Evolutionary conservation across 768 basidiomycete species (phyloP).

Genomic region (Psilocybe tampanensis): DNA sequence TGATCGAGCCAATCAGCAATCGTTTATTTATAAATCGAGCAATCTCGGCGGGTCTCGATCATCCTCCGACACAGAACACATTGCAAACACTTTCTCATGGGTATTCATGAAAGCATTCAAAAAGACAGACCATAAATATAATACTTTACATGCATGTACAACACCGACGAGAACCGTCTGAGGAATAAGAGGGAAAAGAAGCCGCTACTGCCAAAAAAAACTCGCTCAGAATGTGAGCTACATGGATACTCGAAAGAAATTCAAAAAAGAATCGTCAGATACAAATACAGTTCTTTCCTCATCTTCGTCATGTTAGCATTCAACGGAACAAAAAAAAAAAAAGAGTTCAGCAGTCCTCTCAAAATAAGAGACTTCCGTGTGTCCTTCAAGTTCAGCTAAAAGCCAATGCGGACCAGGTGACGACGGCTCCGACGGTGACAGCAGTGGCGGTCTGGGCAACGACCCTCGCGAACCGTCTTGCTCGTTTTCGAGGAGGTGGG

Average conservation of each 20-base stretch:
- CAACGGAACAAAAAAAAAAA: no score
- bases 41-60: no score
- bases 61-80: no score
- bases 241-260: not conserved
- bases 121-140: not conserved
- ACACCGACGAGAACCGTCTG: not conserved
- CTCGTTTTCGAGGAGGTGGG: constrained; percentile 45
- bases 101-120: no score
- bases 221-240: not conserved
- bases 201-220: not conserved
- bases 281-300: not conserved
- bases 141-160: not conserved
- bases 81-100: no score
- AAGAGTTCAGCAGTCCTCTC: no score
- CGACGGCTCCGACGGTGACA: constrained; percentile 67
- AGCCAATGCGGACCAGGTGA: constrained; percentile 74
- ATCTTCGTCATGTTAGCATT: no score
- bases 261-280: not conserved
- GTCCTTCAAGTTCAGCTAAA: constrained; percentile 38
- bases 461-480: constrained; percentile 42
- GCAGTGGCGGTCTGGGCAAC: constrained; percentile 63
- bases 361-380: no score
- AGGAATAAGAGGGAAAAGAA: no score
- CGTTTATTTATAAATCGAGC: no score
- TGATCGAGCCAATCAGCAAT: no score